These are phyloP conservation scores for Spinacia oleracea DNA, from an alignment of 179 eudicot genomes.

Conservation along the genomic window DNA sequence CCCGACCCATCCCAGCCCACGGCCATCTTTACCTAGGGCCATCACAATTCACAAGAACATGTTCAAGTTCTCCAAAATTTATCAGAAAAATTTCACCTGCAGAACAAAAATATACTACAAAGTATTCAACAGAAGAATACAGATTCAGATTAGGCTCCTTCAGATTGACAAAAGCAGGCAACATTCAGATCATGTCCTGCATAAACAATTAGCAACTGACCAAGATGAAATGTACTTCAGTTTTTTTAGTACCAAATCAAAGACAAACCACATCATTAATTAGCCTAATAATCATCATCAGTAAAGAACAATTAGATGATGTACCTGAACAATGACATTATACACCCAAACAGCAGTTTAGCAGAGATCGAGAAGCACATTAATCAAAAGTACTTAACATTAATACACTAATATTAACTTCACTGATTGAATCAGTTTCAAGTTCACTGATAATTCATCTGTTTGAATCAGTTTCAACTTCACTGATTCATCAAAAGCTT, in stretches of 20 bases:
- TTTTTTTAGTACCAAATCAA: slow-evolving; percentile 1
- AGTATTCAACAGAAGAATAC: too few relatives aligned
- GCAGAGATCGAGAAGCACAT: slow-evolving; percentile 28
- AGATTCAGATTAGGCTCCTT: background rate
- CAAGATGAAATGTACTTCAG: background rate
- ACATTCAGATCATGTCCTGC: slow-evolving; percentile 11
- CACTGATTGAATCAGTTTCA: background rate
- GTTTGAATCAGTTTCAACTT: background rate
- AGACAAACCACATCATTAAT: slow-evolving; percentile 10
- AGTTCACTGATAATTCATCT: background rate
- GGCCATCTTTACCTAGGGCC: too few relatives aligned
- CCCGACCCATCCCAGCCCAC: too few relatives aligned
- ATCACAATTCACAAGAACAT: too few relatives aligned
- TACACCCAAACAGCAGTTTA: slow-evolving; percentile 16
- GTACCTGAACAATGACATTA: slow-evolving; percentile 27
- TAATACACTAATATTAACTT: too few relatives aligned
- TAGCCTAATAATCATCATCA: background rate
- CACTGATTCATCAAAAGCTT: background rate
- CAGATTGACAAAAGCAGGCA: too few relatives aligned
- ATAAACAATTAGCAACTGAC: slow-evolving; percentile 16
- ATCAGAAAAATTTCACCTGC: too few relatives aligned
- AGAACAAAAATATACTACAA: too few relatives aligned
- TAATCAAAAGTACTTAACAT: slow-evolving; percentile 10
- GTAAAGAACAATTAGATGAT: background rate
- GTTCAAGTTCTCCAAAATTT: too few relatives aligned